Evolutionary conservation across 169 alveolate genomes (phyloP).

Genomic region (Plasmodium malariae): DNA sequence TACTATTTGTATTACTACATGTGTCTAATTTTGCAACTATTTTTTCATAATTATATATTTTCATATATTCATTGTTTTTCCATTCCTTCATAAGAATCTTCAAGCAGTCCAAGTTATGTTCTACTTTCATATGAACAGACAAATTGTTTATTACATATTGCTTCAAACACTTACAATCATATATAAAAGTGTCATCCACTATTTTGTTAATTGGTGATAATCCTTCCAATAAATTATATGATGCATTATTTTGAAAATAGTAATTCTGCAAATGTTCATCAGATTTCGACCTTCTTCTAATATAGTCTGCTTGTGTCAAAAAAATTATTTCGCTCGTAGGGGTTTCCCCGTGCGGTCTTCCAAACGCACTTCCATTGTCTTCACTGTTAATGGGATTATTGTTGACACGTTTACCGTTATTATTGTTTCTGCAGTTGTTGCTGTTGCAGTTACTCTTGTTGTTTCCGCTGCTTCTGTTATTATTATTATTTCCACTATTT

Average conservation of each 20-base stretch:
- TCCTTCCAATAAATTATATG: conserved; percentile 16
- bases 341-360: too few species aligned
- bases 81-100: conserved; percentile 31
- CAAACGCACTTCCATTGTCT: too few species aligned
- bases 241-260: conserved; percentile 25
- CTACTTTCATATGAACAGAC: conserved; percentile 24
- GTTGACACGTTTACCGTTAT: too few species aligned
- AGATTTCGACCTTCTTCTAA: conserved; percentile 15
- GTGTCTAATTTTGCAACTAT: conserved; percentile 3
- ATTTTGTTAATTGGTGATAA: conserved; percentile 57
- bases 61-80: conserved; percentile 29
- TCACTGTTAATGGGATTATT: too few species aligned
- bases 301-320: background rate
- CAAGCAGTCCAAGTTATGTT: conserved; percentile 23
- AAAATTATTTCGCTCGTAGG: background rate
- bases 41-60: conserved; percentile 44
- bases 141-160: conserved; percentile 31
- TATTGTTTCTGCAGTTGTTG: too few species aligned
- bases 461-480: too few species aligned
- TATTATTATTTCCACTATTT: too few species aligned
- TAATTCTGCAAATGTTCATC: conserved; percentile 12
- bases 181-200: conserved; percentile 5
- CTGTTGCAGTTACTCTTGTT: too few species aligned
- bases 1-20: background rate
- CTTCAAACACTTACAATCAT: conserved; percentile 30